These are phyloP conservation scores for Insectozyma bohioensis DNA, from an alignment of 1,139 yeast species.

Conservation along the genomic window DNA sequence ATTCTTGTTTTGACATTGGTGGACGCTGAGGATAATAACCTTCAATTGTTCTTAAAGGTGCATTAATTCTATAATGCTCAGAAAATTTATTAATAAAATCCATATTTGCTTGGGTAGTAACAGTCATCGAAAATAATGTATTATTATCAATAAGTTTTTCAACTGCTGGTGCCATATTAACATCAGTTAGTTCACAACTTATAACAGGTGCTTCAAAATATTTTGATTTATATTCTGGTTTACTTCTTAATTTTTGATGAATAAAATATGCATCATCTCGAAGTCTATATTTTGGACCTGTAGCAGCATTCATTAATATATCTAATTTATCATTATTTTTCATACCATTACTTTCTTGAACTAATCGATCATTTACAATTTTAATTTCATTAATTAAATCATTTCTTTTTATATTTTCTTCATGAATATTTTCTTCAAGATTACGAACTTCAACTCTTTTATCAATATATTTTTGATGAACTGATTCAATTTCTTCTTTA, in stretches of 20 bases:
- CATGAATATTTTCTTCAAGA: constrained; percentile 16
- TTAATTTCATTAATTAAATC: constrained; percentile 21
- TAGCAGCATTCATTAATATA: constrained; percentile 32
- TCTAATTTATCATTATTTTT: constrained; percentile 53
- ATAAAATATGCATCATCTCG: constrained; percentile 31
- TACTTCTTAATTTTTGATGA: constrained; percentile 30
- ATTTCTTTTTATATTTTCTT: constrained; percentile 17
- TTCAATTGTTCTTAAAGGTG: constrained; percentile 35
- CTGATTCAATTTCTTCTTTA: constrained; percentile 17
- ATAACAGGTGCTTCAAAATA: constrained; percentile 80
- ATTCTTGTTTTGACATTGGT: constrained; percentile 25
- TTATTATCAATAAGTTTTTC: constrained; percentile 57
- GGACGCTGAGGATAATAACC: constrained; percentile 14
- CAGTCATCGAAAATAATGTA: constrained; percentile 52
- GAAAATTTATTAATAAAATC: constrained; percentile 26
- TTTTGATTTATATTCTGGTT: constrained; percentile 30
- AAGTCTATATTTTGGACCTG: constrained; percentile 24
- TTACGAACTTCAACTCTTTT: constrained; percentile 17
- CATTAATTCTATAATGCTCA: constrained; percentile 30
- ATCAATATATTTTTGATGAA: constrained; percentile 15
- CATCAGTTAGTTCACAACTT: constrained; percentile 55
- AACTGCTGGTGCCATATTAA: constrained; percentile 51
- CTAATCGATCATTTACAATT: constrained; percentile 18
- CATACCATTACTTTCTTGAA: constrained; percentile 24
- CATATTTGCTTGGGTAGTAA: constrained; percentile 28